Evolutionary conservation across 441 rosid species (phyloP).

Genomic region (Syzygium malaccense): DNA sequence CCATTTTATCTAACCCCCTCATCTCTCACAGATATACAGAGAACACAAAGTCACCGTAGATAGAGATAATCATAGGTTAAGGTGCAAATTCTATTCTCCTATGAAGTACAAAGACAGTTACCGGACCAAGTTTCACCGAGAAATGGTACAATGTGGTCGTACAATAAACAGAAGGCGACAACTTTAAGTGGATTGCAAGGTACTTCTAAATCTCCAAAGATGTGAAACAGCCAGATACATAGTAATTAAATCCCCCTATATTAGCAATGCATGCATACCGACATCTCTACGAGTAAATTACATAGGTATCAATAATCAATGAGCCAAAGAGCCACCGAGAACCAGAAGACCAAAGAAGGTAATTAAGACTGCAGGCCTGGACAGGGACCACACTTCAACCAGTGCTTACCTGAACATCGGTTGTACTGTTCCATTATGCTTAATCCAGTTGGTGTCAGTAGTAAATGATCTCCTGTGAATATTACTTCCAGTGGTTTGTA

Average conservation of each 20-base stretch:
- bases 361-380: not conserved
- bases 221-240: not conserved
- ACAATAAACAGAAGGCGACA: not conserved
- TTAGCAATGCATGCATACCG: not conserved
- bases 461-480: constrained; percentile 8
- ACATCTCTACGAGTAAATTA: not conserved
- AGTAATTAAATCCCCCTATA: not conserved
- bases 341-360: not conserved
- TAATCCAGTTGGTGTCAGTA: not conserved
- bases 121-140: not conserved
- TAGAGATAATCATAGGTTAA: not conserved
- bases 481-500: constrained; percentile 5
- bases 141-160: not conserved
- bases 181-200: not conserved
- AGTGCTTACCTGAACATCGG: constrained; percentile 1
- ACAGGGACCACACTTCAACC: not conserved
- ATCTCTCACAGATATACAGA: not conserved
- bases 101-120: not conserved
- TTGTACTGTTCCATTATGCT: constrained; percentile 4
- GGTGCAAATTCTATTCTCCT: not conserved
- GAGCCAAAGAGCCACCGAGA: not conserved
- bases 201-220: not conserved
- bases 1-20: not conserved
- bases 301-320: not conserved
- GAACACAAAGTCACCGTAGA: not conserved